Evolutionary conservation across 2,329 filamentous ascomycete genomes (phyloP).

Genomic region (Chaetomiaceae sp.): DNA sequence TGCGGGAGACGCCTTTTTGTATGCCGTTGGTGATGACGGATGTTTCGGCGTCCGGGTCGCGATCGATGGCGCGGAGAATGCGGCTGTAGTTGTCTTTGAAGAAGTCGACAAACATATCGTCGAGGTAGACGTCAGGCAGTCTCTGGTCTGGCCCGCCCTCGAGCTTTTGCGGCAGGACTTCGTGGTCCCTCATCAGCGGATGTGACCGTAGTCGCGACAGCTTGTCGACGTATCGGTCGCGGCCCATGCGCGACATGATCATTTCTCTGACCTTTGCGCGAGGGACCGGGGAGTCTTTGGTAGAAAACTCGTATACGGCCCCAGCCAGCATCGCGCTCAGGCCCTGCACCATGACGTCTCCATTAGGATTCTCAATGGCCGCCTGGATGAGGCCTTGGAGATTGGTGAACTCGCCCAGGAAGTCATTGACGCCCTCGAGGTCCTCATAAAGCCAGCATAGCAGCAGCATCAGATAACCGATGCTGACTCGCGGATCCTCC

Average conservation of each 20-base stretch:
- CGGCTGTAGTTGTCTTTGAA: constrained; percentile 94
- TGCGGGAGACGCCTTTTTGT: constrained; percentile 87
- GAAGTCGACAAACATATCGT: constrained; percentile 83
- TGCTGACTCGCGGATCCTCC: constrained; percentile 72
- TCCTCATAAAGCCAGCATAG: constrained; percentile 91
- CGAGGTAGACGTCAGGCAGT: constrained; percentile 79
- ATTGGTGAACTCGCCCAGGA: constrained; percentile 86
- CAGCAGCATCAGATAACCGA: constrained; percentile 87
- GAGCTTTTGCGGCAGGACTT: constrained; percentile 71
- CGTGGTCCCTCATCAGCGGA: constrained; percentile 80
- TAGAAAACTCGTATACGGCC: constrained; percentile 93
- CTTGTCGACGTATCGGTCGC: constrained; percentile 82
- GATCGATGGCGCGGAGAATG: constrained; percentile 77
- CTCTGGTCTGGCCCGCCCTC: constrained; percentile 44
- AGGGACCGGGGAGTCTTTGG: constrained; percentile 89
- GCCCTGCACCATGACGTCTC: constrained; percentile 69
- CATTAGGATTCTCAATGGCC: constrained; percentile 57
- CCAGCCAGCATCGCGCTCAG: constrained; percentile 81
- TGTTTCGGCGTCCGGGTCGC: constrained; percentile 83
- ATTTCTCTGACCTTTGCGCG: constrained; percentile 76
- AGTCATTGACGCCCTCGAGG: constrained; percentile 84
- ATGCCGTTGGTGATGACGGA: constrained; percentile 73
- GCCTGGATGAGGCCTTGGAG: constrained; percentile 80
- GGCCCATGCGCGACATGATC: constrained; percentile 69
- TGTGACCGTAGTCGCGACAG: constrained; percentile 73